Conservation (phyloP, 192 early-diverging fungal species). For the Backusella sp. region DNA sequence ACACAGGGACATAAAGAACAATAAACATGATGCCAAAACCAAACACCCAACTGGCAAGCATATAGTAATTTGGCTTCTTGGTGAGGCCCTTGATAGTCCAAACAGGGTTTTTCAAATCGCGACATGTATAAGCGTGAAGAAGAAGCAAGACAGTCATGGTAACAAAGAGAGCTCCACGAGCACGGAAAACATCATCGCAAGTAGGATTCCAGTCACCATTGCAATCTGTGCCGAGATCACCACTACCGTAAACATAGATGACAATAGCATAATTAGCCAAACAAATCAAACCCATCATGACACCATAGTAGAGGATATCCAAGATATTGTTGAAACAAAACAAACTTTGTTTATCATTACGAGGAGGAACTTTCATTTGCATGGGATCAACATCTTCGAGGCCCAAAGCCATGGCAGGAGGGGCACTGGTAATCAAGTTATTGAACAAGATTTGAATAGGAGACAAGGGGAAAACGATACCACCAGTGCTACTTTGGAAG, state of each 20-base stretch:
- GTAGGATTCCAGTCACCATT: constrained; percentile 50
- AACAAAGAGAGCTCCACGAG: constrained; percentile 70
- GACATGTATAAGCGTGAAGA: constrained; percentile 76
- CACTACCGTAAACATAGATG: constrained; percentile 58
- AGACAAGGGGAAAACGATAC: constrained; percentile 72
- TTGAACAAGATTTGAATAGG: constrained; percentile 79
- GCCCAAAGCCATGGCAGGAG: constrained; percentile 79
- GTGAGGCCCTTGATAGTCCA: constrained; percentile 50
- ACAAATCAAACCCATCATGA: constrained; percentile 61
- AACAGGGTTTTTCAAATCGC: constrained; percentile 59
- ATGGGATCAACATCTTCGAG: constrained; percentile 61
- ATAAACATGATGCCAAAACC: constrained; percentile 55
- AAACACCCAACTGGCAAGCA: constrained; percentile 42
- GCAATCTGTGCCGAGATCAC: constrained; percentile 56
- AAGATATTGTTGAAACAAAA: constrained; percentile 63
- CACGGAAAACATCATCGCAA: constrained; percentile 66
- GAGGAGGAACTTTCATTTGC: constrained; percentile 73
- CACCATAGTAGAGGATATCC: constrained; percentile 73
- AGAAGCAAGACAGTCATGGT: constrained; percentile 71
- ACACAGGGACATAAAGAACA: constrained; percentile 63
- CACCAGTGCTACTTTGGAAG: constrained; percentile 55
- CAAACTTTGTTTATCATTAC: constrained; percentile 55
- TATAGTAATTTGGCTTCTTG: constrained; percentile 50
- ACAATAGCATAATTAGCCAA: constrained; percentile 65
- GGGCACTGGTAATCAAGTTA: constrained; percentile 81